Conservation (phyloP, 768 basidiomycete genomes). For the Tricholoma sp. region DNA sequence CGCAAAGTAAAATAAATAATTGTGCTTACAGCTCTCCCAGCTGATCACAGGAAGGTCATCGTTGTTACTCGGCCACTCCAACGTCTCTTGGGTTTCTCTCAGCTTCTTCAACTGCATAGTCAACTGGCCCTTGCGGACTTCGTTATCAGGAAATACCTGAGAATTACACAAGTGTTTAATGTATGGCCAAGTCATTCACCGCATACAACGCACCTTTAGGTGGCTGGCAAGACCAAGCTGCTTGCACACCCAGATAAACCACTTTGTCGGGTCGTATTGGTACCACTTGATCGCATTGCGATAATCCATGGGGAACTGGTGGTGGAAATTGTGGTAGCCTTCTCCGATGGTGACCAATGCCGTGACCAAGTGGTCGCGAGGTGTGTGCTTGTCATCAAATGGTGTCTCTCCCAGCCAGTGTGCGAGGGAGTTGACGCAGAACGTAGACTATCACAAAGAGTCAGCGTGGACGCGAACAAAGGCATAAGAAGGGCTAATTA, state of each 20-base stretch:
- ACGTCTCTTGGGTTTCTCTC: slow-evolving; percentile 66
- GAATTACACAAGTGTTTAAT: neutral
- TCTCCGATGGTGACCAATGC: slow-evolving; percentile 91
- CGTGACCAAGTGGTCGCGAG: slow-evolving; percentile 84
- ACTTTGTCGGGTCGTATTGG: slow-evolving; percentile 91
- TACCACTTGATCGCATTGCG: slow-evolving; percentile 94
- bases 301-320: slow-evolving; percentile 96
- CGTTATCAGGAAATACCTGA: slow-evolving; percentile 49
- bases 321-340: slow-evolving; percentile 99
- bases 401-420: slow-evolving; percentile 94
- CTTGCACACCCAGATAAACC: slow-evolving; percentile 72
- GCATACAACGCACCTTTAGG: slow-evolving; percentile 44
- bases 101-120: slow-evolving; percentile 93
- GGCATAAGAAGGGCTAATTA: slow-evolving; percentile 29
- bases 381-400: slow-evolving; percentile 94
- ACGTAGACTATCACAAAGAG: slow-evolving; percentile 69
- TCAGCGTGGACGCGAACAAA: neutral
- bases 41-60: slow-evolving; percentile 75
- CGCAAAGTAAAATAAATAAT: neutral
- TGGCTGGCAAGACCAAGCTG: slow-evolving; percentile 64
- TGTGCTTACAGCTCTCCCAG: slow-evolving; percentile 77
- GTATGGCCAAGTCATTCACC: neutral
- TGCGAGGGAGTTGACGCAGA: slow-evolving; percentile 95
- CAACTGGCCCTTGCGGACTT: slow-evolving; percentile 81
- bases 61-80: slow-evolving; percentile 76